These are phyloP conservation scores for Lophium mytilinum DNA, from an alignment of 495 filamentous ascomycete species.

Conservation along the genomic window DNA sequence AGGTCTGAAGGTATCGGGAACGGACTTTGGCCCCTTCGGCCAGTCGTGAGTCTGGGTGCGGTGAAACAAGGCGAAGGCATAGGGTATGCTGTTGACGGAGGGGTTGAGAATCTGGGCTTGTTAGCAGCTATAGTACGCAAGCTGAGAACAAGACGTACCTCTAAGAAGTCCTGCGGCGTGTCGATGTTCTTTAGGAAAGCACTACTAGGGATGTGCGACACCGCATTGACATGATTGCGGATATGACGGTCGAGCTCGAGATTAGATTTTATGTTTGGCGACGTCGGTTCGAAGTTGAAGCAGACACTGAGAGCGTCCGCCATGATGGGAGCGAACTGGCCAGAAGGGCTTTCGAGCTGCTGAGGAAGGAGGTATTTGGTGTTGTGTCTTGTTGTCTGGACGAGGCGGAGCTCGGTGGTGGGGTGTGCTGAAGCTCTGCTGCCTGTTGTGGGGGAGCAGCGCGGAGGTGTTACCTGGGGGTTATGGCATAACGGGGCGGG, in stretches of 20 bases:
- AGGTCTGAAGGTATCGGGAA: slow-evolving; percentile 18
- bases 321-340: slow-evolving; percentile 4
- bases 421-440: not conserved
- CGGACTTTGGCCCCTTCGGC: slow-evolving; percentile 12
- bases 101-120: slow-evolving; percentile 28
- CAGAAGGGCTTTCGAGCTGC: not conserved
- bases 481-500: not conserved
- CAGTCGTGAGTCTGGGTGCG: slow-evolving; percentile 15
- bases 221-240: slow-evolving; percentile 11
- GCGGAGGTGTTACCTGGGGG: not conserved
- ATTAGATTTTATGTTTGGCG: slow-evolving; percentile 12
- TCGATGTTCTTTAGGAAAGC: slow-evolving; percentile 21
- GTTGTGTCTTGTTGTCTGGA: not conserved
- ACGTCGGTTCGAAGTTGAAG: slow-evolving; percentile 17
- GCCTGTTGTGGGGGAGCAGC: not conserved
- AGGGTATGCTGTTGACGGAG: slow-evolving; percentile 28
- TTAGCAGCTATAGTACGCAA: not conserved
- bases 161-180: slow-evolving; percentile 23
- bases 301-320: slow-evolving; percentile 10
- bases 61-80: slow-evolving; percentile 23
- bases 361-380: not conserved
- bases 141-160: slow-evolving; percentile 6
- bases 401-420: not conserved
- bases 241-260: slow-evolving; percentile 22
- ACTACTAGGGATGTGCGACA: slow-evolving; percentile 12